Base-by-base conservation (phyloP, 331 rosid species). In the Malus hybrid region DNA sequence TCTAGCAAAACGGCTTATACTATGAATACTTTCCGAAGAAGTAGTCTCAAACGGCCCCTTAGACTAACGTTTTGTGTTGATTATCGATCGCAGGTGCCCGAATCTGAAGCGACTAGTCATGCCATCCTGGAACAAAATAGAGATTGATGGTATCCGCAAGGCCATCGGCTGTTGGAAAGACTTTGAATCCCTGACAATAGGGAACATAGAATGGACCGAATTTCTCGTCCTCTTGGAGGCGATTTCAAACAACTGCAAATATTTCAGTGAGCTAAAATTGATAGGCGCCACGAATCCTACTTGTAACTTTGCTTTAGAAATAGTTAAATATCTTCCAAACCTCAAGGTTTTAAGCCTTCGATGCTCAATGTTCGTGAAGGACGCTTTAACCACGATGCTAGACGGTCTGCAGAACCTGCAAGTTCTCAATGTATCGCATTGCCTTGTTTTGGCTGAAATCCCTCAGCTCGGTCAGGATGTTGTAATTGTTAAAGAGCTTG, bases 121-220 rank as follows among this genome's bases (percentile, higher is more conserved):
- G 82, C 97, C 90, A 4, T 91, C 90, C 48, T 91, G 97, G 93
- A 89, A 91, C 87, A 85, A 83, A 83, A 87, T 89, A 50, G 87
- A 81, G 72, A 86, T 66, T 69, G 50, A 78, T 9, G 97, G 93
- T 80, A 91, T 91, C 76, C 71, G 87, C 84, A 87, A 83, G 76
- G 97, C 93, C 69, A 84, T 89, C 48, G 75, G 83, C 0, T 74
- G 81, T 50, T 91, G 97, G 97, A 88, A 83, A 74, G 83, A 87
- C 60, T 83, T 89, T 3, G 92, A 89, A 72, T 89, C 97, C 64
- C 42, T 91, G 59, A 91, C 97, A 18, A 87, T 91, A 85, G 89
- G 90, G 62, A 69, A 67, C 80, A 86, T 89, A 36, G 80, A 76
- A 13, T 73, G 74, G 70, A 86, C 90, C 0, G 81, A 89, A 3